Evolutionary conservation across 768 basidiomycete genomes (phyloP).

Genomic region (Saitozyma podzolica): DNA sequence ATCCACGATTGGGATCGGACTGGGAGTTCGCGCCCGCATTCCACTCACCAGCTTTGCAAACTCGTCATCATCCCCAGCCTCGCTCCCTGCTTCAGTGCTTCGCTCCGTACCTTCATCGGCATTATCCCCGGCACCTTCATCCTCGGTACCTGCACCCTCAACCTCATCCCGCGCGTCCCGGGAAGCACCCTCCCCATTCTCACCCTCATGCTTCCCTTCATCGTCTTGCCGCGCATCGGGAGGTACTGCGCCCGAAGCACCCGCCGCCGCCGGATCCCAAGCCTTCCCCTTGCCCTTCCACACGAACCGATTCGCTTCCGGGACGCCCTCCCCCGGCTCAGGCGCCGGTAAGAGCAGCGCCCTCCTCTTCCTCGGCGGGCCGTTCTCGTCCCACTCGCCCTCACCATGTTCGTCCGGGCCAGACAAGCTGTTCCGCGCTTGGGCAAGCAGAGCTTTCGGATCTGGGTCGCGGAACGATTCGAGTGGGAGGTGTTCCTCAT

Average conservation of each 20-base stretch:
- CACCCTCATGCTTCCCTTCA: slow-evolving; percentile 60
- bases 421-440: no score
- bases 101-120: slow-evolving; percentile 48
- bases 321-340: slow-evolving; percentile 15
- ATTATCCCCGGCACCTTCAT: slow-evolving; percentile 49
- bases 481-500: slow-evolving; percentile 44
- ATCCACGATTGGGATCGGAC: no score
- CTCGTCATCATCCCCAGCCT: slow-evolving; percentile 17
- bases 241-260: no score
- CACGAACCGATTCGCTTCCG: slow-evolving; percentile 22
- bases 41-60: slow-evolving; percentile 23
- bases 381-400: slow-evolving; percentile 2
- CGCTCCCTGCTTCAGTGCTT: slow-evolving; percentile 46
- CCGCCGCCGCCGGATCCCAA: no score
- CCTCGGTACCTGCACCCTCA: slow-evolving; percentile 12
- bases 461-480: slow-evolving; percentile 41
- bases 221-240: no score
- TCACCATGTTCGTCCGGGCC: no score
- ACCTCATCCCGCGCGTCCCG: slow-evolving; percentile 26
- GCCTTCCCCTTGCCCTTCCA: no score
- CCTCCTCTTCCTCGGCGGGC: slow-evolving; percentile 28
- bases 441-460: neutral
- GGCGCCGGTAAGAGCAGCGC: slow-evolving; percentile 20
- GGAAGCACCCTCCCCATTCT: slow-evolving; percentile 54
- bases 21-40: neutral